Conservation (phyloP, 164 flowering plant genomes). For the Nelumbo lutea region DNA sequence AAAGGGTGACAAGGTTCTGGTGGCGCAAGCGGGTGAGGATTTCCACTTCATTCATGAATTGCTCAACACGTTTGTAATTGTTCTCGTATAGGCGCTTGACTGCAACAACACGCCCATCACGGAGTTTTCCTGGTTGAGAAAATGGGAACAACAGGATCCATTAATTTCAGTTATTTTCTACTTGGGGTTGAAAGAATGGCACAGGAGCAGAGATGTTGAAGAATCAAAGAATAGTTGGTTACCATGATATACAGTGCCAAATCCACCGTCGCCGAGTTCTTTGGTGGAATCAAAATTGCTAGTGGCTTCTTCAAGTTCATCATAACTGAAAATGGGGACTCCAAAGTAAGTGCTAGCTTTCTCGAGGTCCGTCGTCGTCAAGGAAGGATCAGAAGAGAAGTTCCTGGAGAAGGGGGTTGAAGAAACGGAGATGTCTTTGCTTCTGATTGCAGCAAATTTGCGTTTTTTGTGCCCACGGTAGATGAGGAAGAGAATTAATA, state of each 20-base stretch:
- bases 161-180: too few species aligned
- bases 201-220: too few species aligned
- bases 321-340: slow-evolving; percentile 21
- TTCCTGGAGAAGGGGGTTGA: neutral
- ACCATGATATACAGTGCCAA: slow-evolving; percentile 37
- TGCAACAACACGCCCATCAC: slow-evolving; percentile 72
- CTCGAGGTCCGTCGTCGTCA: slow-evolving; percentile 12
- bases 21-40: slow-evolving; percentile 63
- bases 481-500: neutral
- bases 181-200: too few species aligned
- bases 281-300: slow-evolving; percentile 24
- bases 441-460: neutral
- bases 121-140: slow-evolving; percentile 43
- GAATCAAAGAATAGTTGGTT: neutral
- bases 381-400: slow-evolving; percentile 3
- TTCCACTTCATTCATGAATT: slow-evolving; percentile 66
- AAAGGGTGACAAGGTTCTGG: slow-evolving; percentile 62
- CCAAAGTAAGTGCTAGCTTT: slow-evolving; percentile 13
- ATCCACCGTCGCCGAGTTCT: slow-evolving; percentile 41
- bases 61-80: slow-evolving; percentile 56
- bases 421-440: neutral
- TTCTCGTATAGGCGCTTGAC: slow-evolving; percentile 64
- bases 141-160: neutral
- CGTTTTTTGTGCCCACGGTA: neutral
- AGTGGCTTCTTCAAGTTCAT: slow-evolving; percentile 39